Evolutionary conservation across 768 basidiomycete genomes (phyloP).

Genomic region (Fomitopsis serialis): DNA sequence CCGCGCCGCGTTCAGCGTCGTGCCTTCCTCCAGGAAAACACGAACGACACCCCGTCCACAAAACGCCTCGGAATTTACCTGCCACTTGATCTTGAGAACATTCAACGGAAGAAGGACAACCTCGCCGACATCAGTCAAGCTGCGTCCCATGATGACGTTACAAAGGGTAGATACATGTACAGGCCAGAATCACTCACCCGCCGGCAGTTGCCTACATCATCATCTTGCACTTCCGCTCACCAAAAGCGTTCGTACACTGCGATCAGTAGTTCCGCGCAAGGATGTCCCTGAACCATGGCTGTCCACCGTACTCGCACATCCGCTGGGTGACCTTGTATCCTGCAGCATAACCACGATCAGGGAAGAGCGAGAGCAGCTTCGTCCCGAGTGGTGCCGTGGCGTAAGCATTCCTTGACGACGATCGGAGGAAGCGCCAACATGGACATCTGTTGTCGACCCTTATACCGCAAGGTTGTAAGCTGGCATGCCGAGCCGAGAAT

Average conservation of each 20-base stretch:
- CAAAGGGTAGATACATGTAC: background rate
- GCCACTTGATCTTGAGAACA: conserved; percentile 96
- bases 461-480: no score
- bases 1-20: conserved; percentile 89
- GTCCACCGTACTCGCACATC: conserved; percentile 97
- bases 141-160: conserved; percentile 14
- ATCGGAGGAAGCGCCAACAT: conserved; percentile 60
- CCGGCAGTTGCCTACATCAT: conserved; percentile 95
- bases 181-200: conserved; percentile 67
- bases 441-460: conserved; percentile 47
- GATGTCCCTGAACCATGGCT: conserved; percentile 95
- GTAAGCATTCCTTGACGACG: conserved; percentile 84
- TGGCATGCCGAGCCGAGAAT: conserved; percentile 80
- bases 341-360: conserved; percentile 96
- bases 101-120: conserved; percentile 95
- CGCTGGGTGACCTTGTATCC: conserved; percentile 96
- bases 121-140: conserved; percentile 84
- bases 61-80: conserved; percentile 98
- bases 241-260: conserved; percentile 79
- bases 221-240: conserved; percentile 92
- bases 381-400: conserved; percentile 60
- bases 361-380: conserved; percentile 91
- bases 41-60: conserved; percentile 89
- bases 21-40: conserved; percentile 89
- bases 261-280: conserved; percentile 78